Evolutionary conservation across 2,329 filamentous ascomycete species (phyloP).

Genomic region (Chlorencoelia australis): DNA sequence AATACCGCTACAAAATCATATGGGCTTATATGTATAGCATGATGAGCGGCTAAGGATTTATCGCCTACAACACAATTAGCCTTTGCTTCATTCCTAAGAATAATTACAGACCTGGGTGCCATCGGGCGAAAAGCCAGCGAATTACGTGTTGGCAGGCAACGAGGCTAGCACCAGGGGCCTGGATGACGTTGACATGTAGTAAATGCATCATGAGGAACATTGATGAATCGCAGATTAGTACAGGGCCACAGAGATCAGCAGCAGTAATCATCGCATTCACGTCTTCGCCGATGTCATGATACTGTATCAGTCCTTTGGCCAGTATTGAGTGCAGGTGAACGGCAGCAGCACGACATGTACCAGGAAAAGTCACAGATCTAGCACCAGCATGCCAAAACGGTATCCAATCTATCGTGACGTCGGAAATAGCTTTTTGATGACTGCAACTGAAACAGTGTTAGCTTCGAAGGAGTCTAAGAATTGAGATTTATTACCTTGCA

Average conservation of each 20-base stretch:
- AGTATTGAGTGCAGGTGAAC: conserved; percentile 60
- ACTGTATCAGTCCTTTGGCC: conserved; percentile 53
- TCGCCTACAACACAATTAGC: conserved; percentile 42
- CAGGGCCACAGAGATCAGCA: conserved; percentile 74
- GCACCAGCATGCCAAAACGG: conserved; percentile 67
- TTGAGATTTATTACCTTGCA: conserved; percentile 49
- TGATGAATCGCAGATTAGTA: conserved; percentile 68
- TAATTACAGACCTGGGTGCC: conserved; percentile 64
- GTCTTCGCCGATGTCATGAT: conserved; percentile 56
- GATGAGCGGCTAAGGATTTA: conserved; percentile 52
- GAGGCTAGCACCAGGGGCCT: conserved; percentile 58
- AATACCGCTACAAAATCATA: conserved; percentile 59
- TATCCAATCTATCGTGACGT: conserved; percentile 48
- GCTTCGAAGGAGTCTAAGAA: background rate
- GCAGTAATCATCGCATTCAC: conserved; percentile 64
- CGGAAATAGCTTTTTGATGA: conserved; percentile 31
- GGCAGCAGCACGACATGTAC: conserved; percentile 65
- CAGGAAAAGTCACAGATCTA: conserved; percentile 58
- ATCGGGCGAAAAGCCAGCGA: conserved; percentile 72
- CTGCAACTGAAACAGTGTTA: conserved; percentile 34
- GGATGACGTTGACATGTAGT: conserved; percentile 53
- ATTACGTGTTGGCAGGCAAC: conserved; percentile 62
- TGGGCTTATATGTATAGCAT: conserved; percentile 53
- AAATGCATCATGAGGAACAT: conserved; percentile 62
- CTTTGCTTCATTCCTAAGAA: background rate